Percentiles rank a stretch among this genome's conserved stretches.
Evolutionary conservation across 2,329 filamentous ascomycete species (phyloP).

Genomic region (Aureobasidium sp.): DNA sequence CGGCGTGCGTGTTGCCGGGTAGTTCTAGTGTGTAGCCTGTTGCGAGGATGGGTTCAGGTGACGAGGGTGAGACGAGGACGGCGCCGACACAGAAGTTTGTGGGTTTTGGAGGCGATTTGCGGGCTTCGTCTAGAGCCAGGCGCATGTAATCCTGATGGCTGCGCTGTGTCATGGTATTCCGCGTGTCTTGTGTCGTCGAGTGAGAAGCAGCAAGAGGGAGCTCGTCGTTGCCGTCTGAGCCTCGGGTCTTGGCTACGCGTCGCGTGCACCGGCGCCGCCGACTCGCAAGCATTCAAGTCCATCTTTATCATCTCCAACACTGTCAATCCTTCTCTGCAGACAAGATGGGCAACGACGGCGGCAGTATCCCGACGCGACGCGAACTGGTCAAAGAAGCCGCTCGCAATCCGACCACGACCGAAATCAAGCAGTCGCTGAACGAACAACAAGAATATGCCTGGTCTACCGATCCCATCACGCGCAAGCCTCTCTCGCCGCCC

Average conservation of each 20-base stretch:
- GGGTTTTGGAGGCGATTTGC: constrained; percentile 73
- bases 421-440: constrained; percentile 80
- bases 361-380: constrained; percentile 85
- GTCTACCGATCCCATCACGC: constrained; percentile 81
- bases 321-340: no score
- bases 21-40: constrained; percentile 89
- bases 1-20: constrained; percentile 88
- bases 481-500: constrained; percentile 62
- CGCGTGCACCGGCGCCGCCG: no score
- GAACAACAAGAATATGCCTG: constrained; percentile 83
- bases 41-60: constrained; percentile 55
- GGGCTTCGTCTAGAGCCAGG: constrained; percentile 67
- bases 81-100: constrained; percentile 94
- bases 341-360: constrained; percentile 92
- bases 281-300: no score
- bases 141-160: constrained; percentile 49
- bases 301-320: no score
- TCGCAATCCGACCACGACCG: constrained; percentile 69
- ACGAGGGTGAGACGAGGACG: constrained; percentile 47
- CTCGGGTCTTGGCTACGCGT: no score
- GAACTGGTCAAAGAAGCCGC: constrained; percentile 94
- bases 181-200: no score
- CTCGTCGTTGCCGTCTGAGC: no score
- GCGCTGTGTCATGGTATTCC: constrained; percentile 2
- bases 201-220: no score